Percentiles rank a stretch among this genome's conserved stretches.
Evolutionary conservation across 495 filamentous ascomycete species (phyloP).

Genomic region (Lophiostoma macrostomum): DNA sequence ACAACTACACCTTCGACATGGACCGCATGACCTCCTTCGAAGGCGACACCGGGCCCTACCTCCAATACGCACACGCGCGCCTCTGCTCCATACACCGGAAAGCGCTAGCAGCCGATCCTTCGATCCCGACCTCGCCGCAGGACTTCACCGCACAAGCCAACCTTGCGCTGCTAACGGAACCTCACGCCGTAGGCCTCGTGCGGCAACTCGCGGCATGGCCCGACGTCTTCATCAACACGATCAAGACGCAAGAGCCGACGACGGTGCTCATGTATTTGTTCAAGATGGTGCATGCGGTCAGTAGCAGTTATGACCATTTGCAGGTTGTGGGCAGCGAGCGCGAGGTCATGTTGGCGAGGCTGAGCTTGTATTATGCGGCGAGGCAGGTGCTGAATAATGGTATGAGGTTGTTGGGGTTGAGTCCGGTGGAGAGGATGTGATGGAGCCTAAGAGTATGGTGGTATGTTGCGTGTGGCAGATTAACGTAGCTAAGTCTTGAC

Average conservation of each 20-base stretch:
- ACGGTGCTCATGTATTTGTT: constrained; percentile 50
- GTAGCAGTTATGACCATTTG: constrained; percentile 41
- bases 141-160: constrained; percentile 52
- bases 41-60: constrained; percentile 67
- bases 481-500: too few relatives aligned
- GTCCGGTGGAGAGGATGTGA: constrained; percentile 47
- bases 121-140: constrained; percentile 47
- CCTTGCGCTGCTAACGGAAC: constrained; percentile 55
- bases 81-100: constrained; percentile 57
- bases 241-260: constrained; percentile 62
- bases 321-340: constrained; percentile 38
- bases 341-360: constrained; percentile 37
- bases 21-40: constrained; percentile 68
- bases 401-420: constrained; percentile 45
- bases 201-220: constrained; percentile 61
- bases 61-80: constrained; percentile 68
- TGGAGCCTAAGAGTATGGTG: too few relatives aligned
- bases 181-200: constrained; percentile 56
- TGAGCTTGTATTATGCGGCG: constrained; percentile 41
- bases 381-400: constrained; percentile 43
- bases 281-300: constrained; percentile 43
- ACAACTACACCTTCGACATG: constrained; percentile 67
- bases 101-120: constrained; percentile 8
- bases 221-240: constrained; percentile 59
- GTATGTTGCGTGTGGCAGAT: too few relatives aligned